Conservation (phyloP, 2,329 filamentous ascomycete species). For the Aureobasidium pullulans region DNA sequence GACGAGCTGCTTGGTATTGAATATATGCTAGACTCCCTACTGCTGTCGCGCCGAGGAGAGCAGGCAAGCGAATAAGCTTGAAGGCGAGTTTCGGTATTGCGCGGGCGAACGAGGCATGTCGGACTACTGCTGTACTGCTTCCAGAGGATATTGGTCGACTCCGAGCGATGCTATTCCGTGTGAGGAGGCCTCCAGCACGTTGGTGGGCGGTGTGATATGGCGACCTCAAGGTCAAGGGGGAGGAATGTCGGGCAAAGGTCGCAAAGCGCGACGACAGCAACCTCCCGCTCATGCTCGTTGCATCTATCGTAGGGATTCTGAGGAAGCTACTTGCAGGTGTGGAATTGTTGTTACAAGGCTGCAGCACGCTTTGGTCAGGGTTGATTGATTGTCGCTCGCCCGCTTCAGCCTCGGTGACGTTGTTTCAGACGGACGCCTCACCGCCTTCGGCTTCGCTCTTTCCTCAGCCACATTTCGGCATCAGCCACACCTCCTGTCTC, state of each 20-base stretch:
- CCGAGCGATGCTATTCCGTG: constrained; percentile 28
- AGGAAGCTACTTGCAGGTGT: not conserved
- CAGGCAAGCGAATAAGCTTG: constrained; percentile 81
- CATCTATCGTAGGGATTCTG: not conserved
- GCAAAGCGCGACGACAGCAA: constrained; percentile 66
- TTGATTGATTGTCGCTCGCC: not conserved
- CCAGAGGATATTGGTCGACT: constrained; percentile 3
- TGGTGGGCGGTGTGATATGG: constrained; percentile 25
- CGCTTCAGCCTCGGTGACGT: constrained; percentile 1
- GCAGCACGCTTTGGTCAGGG: not conserved
- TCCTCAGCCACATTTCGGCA: not conserved
- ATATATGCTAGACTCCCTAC: constrained; percentile 85
- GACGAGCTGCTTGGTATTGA: constrained; percentile 76
- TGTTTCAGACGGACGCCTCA: not conserved
- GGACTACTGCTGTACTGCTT: constrained; percentile 50
- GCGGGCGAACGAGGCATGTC: constrained; percentile 58
- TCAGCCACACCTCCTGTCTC: not conserved
- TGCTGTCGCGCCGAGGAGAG: constrained; percentile 82
- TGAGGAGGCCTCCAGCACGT: constrained; percentile 31
- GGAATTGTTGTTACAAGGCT: not conserved
- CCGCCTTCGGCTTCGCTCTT: not conserved
- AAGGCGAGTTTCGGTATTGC: constrained; percentile 78
- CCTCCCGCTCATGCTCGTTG: constrained; percentile 57
- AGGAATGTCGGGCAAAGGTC: constrained; percentile 57
- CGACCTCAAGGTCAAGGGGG: constrained; percentile 41